A percentile compares a stretch with the other conserved stretches of the same genome.
Conservation (phyloP, 371 early-diverging fungal genomes). For the Mucor velutinosus region DNA sequence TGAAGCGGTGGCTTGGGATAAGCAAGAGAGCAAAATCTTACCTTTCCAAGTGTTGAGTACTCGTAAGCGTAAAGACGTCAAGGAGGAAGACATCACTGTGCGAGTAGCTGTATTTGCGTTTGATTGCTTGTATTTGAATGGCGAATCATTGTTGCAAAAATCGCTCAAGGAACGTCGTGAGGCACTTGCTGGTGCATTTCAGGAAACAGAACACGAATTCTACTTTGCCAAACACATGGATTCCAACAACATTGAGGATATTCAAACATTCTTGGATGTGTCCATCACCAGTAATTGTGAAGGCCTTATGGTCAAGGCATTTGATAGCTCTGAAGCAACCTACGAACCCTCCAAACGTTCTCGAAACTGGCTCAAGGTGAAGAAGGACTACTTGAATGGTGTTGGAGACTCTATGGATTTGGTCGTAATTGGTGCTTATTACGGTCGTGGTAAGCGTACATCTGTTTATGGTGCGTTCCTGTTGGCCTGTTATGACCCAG, state of each 20-base stretch:
- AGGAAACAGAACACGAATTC: slow-evolving; percentile 87
- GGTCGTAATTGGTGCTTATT: slow-evolving; percentile 98
- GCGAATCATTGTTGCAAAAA: slow-evolving; percentile 80
- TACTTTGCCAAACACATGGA: slow-evolving; percentile 88
- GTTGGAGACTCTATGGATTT: slow-evolving; percentile 98
- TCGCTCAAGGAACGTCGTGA: slow-evolving; percentile 84
- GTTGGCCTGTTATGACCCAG: slow-evolving; percentile 97
- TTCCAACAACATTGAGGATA: slow-evolving; percentile 88
- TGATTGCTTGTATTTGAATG: slow-evolving; percentile 97
- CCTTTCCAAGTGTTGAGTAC: slow-evolving; percentile 99
- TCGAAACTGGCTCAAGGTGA: slow-evolving; percentile 99
- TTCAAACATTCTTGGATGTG: slow-evolving; percentile 93
- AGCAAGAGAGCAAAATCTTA: slow-evolving; percentile 80
- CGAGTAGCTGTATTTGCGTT: slow-evolving; percentile 98
- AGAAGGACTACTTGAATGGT: slow-evolving; percentile 98
- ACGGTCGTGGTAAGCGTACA: slow-evolving; percentile 98
- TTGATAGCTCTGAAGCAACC: slow-evolving; percentile 80
- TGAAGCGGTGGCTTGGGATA: slow-evolving; percentile 99
- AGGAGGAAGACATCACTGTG: slow-evolving; percentile 89
- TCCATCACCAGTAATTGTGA: slow-evolving; percentile 94
- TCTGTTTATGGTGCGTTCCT: slow-evolving; percentile 98
- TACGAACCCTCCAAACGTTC: slow-evolving; percentile 99
- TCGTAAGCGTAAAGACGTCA: slow-evolving; percentile 96
- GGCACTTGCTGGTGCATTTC: slow-evolving; percentile 75
- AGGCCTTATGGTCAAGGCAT: slow-evolving; percentile 98